Evolutionary conservation across 2,329 filamentous ascomycete species (phyloP), one percentile per base, ranked within the genome.

Genomic region (Phialophora expanda): DNA sequence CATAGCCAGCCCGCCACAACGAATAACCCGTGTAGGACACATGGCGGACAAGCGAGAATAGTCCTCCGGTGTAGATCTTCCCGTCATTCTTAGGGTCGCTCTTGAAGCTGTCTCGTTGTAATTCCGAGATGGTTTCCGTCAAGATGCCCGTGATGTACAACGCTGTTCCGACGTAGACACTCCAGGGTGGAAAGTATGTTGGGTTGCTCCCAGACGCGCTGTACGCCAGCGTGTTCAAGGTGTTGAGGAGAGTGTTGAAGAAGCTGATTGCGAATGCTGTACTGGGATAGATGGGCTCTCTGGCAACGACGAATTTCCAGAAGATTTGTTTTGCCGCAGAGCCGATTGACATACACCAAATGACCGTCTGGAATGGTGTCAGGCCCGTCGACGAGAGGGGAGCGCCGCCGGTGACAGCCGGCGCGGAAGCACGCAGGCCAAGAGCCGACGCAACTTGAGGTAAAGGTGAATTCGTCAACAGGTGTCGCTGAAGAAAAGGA

Each of bases 241-340:
- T 79, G 77, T 89, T 89, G 73, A 83, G 73, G 9, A 84, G 41
- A 0, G 81, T 80, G 74, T 89, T 89, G 78, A 84, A 86, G 1
- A 74, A 58, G 14, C 77, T 76, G 14, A 89, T 79, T 2, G 75
- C 64, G 0, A 81, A 50, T 0, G 85, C 85, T 2, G 76, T 74
- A 0, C 54, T 24, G 0, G 81, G 76, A 24, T 41, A 41, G 22
- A 69, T 57, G 30, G 62, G 50, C 34, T 69, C 69, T 41, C 62
- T 65, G 20, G 54, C 61, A 9, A 57, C 48, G 20, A 48, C 50
- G 14, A 56, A 8, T 20, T 54, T 48, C 69, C 69, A 71, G 44
- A 66, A 56, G 5, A 67, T 65, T 17, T 71, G 69, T 54, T 71
- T 71, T n/a, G 65, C 51, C 1, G 67, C 67, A 8, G 58, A 59